Base-by-base conservation (phyloP, 805 yeast genomes). In the Brettanomyces sp. region DNA sequence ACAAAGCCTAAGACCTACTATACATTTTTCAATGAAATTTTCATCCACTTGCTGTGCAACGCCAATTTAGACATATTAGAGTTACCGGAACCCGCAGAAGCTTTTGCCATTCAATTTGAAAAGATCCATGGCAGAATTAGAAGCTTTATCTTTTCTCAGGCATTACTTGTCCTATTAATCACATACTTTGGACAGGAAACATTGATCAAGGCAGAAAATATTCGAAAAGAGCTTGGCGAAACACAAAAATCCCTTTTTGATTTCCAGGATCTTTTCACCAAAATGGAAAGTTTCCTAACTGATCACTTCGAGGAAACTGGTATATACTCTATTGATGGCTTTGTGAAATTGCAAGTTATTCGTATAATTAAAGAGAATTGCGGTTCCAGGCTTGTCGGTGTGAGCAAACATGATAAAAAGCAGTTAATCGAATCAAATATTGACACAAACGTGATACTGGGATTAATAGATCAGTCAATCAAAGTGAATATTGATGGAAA, bases 391-490 rank as follows among this genome's bases (percentile, higher is more conserved):
- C 22, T 38, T 12, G 18, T 18, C 9, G n/a, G 25, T 18, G 22
- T 14, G 11, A 12, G 8, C 7, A 12, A 7, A 7, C n/a, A 3
- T 45, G 42, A 13, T 47, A 40, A 9, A 3, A 44, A 46, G 3
- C n/a, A 23, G 3, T 49, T 56, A 2, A n/a, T 53, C 39, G 54
- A 52, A 5, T 22, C 42, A 32, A 51, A 55, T 33, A 36, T 55
- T 13, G 56, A 55, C 46, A 37, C 41, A 21, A 48, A 49, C 22
- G 49, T 42, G 25, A 38, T 54, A 0, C 11, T 42, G 36, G 52
- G 54, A 5, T 45, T 56, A 24, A 47, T 56, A 12, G 52, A 50
- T 5, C 58, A 55, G 39, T 39, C 44, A 11, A 52, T 51, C 18
- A 54, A 50, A 37, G 51, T 47, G 22, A 54, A 42, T 30, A 52